These are phyloP conservation scores for Fusarium siculi DNA, from an alignment of 2,329 filamentous ascomycete genomes.

Conservation along the genomic window DNA sequence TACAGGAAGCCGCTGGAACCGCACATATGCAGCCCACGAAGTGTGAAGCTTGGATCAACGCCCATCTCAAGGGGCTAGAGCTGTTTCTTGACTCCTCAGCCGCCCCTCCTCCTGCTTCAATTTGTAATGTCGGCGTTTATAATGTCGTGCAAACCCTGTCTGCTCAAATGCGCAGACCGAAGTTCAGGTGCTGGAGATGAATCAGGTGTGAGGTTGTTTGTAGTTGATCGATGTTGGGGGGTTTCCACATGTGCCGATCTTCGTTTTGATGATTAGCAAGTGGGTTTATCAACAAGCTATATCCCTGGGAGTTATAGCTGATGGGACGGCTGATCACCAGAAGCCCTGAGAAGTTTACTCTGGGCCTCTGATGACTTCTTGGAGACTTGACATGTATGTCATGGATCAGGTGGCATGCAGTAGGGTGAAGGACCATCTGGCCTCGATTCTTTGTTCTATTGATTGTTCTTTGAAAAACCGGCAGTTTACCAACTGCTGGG, in stretches of 20 bases:
- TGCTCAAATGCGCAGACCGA: neutral
- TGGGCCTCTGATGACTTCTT: neutral
- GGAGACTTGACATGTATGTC: neutral
- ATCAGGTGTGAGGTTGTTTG: neutral
- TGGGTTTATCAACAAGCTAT: neutral
- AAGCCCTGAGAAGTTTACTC: neutral
- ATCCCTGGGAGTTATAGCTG: neutral
- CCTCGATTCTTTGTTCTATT: neutral
- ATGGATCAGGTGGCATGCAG: neutral
- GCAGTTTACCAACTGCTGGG: neutral
- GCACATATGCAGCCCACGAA: neutral
- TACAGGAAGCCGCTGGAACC: neutral
- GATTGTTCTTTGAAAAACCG: neutral
- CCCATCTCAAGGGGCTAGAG: neutral
- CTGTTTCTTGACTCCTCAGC: neutral
- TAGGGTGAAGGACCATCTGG: neutral
- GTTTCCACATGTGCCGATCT: neutral
- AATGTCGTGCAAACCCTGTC: neutral
- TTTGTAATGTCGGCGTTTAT: conserved; percentile 6
- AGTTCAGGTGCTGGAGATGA: neutral
- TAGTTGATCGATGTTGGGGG: neutral
- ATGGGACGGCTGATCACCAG: neutral
- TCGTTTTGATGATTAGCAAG: neutral
- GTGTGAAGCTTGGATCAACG: conserved; percentile 6
- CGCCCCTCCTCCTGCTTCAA: neutral